Conservation (phyloP, 495 filamentous ascomycete species). For the Talaromyces wortmannii region DNA sequence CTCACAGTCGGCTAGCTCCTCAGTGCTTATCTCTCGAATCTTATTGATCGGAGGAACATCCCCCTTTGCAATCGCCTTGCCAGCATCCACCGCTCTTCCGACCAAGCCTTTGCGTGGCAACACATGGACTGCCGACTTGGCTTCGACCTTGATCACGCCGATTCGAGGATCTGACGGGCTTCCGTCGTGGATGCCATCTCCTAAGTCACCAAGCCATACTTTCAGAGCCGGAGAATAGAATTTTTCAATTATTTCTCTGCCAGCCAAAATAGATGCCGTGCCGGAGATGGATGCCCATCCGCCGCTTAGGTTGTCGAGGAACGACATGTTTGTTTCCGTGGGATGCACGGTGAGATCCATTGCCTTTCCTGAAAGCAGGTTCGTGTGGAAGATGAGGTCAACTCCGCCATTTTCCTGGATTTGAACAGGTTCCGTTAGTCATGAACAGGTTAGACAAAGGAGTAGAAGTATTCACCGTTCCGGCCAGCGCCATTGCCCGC, state of each 20-base stretch:
- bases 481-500: constrained; percentile 85
- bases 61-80: constrained; percentile 68
- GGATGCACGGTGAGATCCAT: constrained; percentile 70
- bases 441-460: constrained; percentile 1
- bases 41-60: constrained; percentile 68
- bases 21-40: constrained; percentile 66
- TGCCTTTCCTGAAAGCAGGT: constrained; percentile 89
- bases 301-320: constrained; percentile 63
- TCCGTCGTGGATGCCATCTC: constrained; percentile 82
- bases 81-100: constrained; percentile 59
- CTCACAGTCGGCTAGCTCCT: constrained; percentile 51
- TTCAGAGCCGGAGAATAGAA: constrained; percentile 72
- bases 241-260: constrained; percentile 60
- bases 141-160: constrained; percentile 40
- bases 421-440: background rate
- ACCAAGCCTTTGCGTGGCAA: constrained; percentile 37
- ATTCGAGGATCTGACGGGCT: constrained; percentile 76
- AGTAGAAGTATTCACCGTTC: constrained; percentile 48
- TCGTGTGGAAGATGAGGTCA: constrained; percentile 90
- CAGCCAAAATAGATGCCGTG: constrained; percentile 57
- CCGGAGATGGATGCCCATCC: constrained; percentile 81
- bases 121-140: constrained; percentile 38
- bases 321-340: constrained; percentile 72
- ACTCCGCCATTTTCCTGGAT: constrained; percentile 68
- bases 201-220: constrained; percentile 87